Conservation (phyloP, 305 asterid genomes). For the Coffea humblotiana region DNA sequence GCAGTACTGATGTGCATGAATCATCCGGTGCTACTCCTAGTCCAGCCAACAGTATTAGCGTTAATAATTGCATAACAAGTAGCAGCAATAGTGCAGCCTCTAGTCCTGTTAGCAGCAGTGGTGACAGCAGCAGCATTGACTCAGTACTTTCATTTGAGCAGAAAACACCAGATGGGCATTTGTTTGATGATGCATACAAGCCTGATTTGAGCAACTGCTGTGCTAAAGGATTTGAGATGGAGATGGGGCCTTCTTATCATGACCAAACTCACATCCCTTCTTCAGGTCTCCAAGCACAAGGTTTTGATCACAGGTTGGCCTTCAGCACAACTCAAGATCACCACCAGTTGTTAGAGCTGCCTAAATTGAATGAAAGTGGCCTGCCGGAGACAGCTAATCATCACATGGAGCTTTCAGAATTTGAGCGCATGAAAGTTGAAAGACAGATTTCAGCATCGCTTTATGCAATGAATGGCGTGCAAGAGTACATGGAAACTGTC, state of each 20-base stretch:
- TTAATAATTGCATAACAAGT: neutral
- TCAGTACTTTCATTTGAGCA: slow-evolving; percentile 12
- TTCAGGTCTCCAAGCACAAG: slow-evolving; percentile 34
- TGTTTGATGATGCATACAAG: slow-evolving; percentile 51
- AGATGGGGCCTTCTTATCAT: slow-evolving; percentile 7
- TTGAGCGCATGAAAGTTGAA: slow-evolving; percentile 64
- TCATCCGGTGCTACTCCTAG: slow-evolving; percentile 1
- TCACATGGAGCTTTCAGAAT: slow-evolving; percentile 42
- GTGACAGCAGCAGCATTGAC: slow-evolving; percentile 9
- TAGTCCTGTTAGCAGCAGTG: slow-evolving; percentile 12
- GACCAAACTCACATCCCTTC: slow-evolving; percentile 17
- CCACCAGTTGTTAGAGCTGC: slow-evolving; percentile 37
- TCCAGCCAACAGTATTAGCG: neutral
- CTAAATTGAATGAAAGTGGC: slow-evolving; percentile 17
- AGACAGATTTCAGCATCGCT: slow-evolving; percentile 85
- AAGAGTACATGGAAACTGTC: slow-evolving; percentile 62
- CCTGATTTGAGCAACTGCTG: slow-evolving; percentile 56
- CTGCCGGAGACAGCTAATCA: slow-evolving; percentile 18
- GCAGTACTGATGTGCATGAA: neutral
- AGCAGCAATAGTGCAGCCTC: neutral
- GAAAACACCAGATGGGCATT: slow-evolving; percentile 21
- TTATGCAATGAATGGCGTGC: slow-evolving; percentile 72
- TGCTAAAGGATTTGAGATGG: slow-evolving; percentile 5
- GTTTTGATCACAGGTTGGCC: slow-evolving; percentile 22
- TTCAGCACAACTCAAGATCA: slow-evolving; percentile 24